phyloP scores from a whole-genome alignment of 1,284 basidiomycete species.

The Trametes versicolor region DNA sequence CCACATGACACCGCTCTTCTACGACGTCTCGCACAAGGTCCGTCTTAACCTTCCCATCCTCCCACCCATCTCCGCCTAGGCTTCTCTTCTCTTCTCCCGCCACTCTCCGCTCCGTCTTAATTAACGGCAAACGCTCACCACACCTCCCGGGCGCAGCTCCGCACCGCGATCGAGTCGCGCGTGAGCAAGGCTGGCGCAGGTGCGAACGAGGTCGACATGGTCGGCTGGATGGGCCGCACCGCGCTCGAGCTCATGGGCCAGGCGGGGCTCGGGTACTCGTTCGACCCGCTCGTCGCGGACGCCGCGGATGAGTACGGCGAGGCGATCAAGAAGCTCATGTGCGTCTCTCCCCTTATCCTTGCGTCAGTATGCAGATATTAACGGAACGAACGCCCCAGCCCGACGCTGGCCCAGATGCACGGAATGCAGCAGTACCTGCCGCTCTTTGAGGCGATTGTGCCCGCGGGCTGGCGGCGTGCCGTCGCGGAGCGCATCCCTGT shows the following conservation, averaged over 20 bases:
- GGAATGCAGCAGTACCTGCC: slow-evolving; percentile 21
- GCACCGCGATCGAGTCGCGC: slow-evolving; percentile 32
- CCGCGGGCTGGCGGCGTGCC: slow-evolving; percentile 2
- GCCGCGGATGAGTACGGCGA: slow-evolving; percentile 38
- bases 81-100: neutral
- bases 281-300: slow-evolving; percentile 43
- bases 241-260: slow-evolving; percentile 51
- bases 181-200: neutral
- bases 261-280: slow-evolving; percentile 49
- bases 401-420: neutral
- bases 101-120: no score
- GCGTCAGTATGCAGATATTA: neutral
- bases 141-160: slow-evolving; percentile 30
- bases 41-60: neutral
- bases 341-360: slow-evolving; percentile 7
- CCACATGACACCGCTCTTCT: slow-evolving; percentile 40
- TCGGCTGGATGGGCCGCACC: slow-evolving; percentile 46
- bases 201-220: slow-evolving; percentile 42
- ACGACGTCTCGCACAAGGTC: slow-evolving; percentile 26
- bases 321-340: slow-evolving; percentile 44
- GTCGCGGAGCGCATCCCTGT: slow-evolving; percentile 34
- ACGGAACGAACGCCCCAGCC: neutral
- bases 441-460: slow-evolving; percentile 20
- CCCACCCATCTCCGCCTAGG: no score
- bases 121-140: neutral